Conservation (phyloP, 306 rosid species). For the Rosa lucieae region DNA sequence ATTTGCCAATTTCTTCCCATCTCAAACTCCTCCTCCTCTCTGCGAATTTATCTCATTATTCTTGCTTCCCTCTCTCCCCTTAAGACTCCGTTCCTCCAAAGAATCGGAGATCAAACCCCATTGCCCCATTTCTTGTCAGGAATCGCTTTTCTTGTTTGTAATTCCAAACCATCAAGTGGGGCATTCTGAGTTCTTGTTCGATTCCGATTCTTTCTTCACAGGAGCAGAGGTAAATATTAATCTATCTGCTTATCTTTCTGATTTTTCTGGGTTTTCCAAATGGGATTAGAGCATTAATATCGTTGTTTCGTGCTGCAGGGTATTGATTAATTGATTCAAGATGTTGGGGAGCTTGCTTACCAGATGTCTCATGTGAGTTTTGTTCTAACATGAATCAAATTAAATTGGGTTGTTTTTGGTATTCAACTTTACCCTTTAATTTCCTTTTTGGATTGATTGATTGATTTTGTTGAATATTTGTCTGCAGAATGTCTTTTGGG, state of each 20-base stretch:
- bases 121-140: conserved; percentile 34
- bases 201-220: not conserved
- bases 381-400: not conserved
- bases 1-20: conserved; percentile 34
- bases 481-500: conserved; percentile 60
- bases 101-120: conserved; percentile 32
- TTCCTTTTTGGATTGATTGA: not conserved
- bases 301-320: conserved; percentile 24
- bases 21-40: conserved; percentile 38
- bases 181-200: not conserved
- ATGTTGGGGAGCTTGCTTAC: conserved; percentile 85
- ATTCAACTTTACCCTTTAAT: not conserved
- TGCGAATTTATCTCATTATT: conserved; percentile 32
- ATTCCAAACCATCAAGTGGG: conserved; percentile 4
- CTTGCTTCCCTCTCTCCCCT: conserved; percentile 19
- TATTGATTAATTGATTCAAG: conserved; percentile 16
- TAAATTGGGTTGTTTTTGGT: not conserved
- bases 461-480: not conserved
- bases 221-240: not conserved
- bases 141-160: conserved; percentile 6
- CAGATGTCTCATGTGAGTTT: conserved; percentile 65
- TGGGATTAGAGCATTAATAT: not conserved
- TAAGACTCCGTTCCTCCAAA: conserved; percentile 30
- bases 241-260: not conserved
- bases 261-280: not conserved